A percentile compares a stretch with the other conserved stretches of the same genome.
phyloP scores from a whole-genome alignment of 768 basidiomycete species.

The Tricholoma bakamatsutake region DNA sequence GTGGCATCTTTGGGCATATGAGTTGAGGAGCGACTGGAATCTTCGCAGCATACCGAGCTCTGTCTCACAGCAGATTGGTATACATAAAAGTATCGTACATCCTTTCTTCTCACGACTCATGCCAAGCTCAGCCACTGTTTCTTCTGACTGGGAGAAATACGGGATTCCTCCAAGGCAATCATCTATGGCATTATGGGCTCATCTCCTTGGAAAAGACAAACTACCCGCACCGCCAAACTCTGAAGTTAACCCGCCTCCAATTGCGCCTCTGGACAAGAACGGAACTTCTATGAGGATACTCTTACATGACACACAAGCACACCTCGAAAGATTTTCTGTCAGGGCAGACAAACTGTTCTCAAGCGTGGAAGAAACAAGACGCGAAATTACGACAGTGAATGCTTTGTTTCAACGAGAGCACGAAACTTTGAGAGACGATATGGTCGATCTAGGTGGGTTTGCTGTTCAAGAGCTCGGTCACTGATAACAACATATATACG shows the following conservation, averaged over 20 bases:
- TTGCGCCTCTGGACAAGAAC: slow-evolving; percentile 55
- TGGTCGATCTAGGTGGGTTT: slow-evolving; percentile 49
- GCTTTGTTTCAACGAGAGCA: slow-evolving; percentile 55
- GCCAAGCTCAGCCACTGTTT: not conserved
- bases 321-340: slow-evolving; percentile 60
- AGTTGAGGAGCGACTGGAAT: not conserved
- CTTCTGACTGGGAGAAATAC: not conserved
- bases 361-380: slow-evolving; percentile 45
- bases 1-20: not conserved
- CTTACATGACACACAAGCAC: slow-evolving; percentile 67
- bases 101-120: not conserved
- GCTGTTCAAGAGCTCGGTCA: slow-evolving; percentile 1
- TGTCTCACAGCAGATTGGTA: too few relatives aligned
- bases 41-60: not conserved
- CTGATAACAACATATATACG: slow-evolving; percentile 12
- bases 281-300: slow-evolving; percentile 68
- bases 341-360: slow-evolving; percentile 47
- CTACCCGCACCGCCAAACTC: slow-evolving; percentile 17
- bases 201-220: slow-evolving; percentile 44
- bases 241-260: slow-evolving; percentile 20
- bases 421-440: slow-evolving; percentile 49
- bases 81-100: too few relatives aligned
- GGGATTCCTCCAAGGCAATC: slow-evolving; percentile 24
- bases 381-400: slow-evolving; percentile 48
- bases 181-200: slow-evolving; percentile 48